Base-by-base conservation (phyloP, 2,329 filamentous ascomycete species). In the Neophaeococcomyces aloes region DNA sequence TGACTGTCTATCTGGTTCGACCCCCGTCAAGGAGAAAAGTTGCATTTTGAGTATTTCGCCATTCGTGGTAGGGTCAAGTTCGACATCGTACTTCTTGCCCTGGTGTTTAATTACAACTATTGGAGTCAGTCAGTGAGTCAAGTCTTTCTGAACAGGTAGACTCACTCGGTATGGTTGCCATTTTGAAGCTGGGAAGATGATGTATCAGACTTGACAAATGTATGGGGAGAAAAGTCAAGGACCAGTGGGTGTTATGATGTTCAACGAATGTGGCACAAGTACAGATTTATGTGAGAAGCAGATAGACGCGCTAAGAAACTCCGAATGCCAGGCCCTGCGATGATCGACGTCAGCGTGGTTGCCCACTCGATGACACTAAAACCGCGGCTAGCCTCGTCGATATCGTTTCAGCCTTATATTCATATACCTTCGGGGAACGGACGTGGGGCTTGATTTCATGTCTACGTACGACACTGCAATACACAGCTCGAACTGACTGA, bases 1-100 rank as follows among this genome's bases (percentile, higher is more conserved):
- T 69, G 96, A 96, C 65, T 98, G 93, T 50, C 89, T 83, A 50
- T 94, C 86, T 52, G 91, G 91, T 62, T 96, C 91, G 59, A 98
- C 91, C 48, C 86, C 87, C 36, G 91, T 98, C 44, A 98, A 72
- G 50, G 88, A 95, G 69, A 83, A 98, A 46, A 98, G 77, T 64
- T 96, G 91, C 59, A 84, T 86, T 65, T 96, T 98, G 71, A 98
- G 86, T 45, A 84, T 85, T 65, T 95, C 87, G 65, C 91, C 91
- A 49, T 79, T 86, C 35, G 85, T 81, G 19, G 76, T 72, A 33
- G 84, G 75, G 61, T 96, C 89, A 58, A 98, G 78, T 49, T 96
- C 89, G 62, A 98, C 77, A 60, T 96, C 81, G 70, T 96, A 83
- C 63, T 88, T 89, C 65, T 91, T 95, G 69, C 89, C 89, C 61